A percentile compares a stretch with the other conserved stretches of the same genome.
Evolutionary conservation across 2,329 filamentous ascomycete species (phyloP).

Genomic region (Calonectria naviculata): DNA sequence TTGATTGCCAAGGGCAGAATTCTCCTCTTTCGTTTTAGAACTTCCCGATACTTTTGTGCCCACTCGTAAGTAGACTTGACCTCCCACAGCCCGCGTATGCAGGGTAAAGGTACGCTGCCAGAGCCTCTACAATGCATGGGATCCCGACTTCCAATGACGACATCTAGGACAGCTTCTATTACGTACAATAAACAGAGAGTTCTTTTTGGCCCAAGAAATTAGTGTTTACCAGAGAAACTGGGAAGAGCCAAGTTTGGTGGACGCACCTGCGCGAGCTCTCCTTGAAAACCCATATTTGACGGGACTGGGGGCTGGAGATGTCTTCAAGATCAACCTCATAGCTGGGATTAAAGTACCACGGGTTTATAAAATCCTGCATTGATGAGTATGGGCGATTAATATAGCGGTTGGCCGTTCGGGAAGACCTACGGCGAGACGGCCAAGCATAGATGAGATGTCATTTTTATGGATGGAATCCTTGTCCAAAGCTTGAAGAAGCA

Average conservation of each 20-base stretch:
- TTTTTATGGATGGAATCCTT: background rate
- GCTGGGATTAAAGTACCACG: background rate
- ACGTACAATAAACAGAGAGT: background rate
- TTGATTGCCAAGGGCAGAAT: background rate
- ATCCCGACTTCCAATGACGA: background rate
- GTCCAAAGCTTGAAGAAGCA: background rate
- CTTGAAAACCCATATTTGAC: background rate
- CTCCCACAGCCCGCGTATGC: background rate
- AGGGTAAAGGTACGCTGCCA: background rate
- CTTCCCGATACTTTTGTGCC: background rate
- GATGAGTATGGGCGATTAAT: background rate
- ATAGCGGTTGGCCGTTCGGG: too few species aligned
- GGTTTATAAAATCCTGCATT: background rate
- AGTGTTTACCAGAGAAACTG: background rate
- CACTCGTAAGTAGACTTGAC: background rate
- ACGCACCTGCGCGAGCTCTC: background rate
- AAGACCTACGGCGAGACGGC: background rate
- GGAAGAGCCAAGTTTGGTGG: too few species aligned
- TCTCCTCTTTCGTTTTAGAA: background rate
- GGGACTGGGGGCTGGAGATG: background rate
- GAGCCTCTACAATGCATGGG: background rate
- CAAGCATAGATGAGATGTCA: background rate
- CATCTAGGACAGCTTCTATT: background rate
- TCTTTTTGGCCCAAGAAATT: background rate
- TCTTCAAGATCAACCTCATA: background rate